Conservation (phyloP, 1,139 yeast genomes). For the Oligophagozyma castellii region DNA sequence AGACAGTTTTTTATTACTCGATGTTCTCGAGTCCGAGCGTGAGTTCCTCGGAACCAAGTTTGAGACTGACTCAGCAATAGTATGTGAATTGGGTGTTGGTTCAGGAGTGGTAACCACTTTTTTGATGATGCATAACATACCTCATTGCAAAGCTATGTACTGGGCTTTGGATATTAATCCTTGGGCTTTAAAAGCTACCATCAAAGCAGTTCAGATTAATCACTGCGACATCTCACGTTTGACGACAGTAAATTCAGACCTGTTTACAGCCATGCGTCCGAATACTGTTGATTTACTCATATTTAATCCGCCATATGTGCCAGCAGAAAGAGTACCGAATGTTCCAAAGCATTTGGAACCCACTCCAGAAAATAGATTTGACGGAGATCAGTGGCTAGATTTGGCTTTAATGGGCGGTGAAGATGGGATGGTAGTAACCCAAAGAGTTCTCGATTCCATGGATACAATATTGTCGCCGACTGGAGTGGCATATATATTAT, state of each 20-base stretch:
- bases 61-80: slow-evolving; percentile 31
- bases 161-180: slow-evolving; percentile 72
- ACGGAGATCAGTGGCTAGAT: slow-evolving; percentile 61
- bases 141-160: slow-evolving; percentile 29
- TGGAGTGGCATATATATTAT: slow-evolving; percentile 72
- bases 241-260: slow-evolving; percentile 47
- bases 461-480: slow-evolving; percentile 32
- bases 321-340: slow-evolving; percentile 57
- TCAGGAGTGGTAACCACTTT: slow-evolving; percentile 81
- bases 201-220: slow-evolving; percentile 39
- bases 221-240: slow-evolving; percentile 26
- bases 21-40: slow-evolving; percentile 54
- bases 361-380: slow-evolving; percentile 5
- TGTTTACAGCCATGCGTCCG: slow-evolving; percentile 37
- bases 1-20: slow-evolving; percentile 73
- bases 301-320: slow-evolving; percentile 95
- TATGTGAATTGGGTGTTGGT: slow-evolving; percentile 85
- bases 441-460: slow-evolving; percentile 41
- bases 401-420: slow-evolving; percentile 80
- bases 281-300: slow-evolving; percentile 51
- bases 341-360: slow-evolving; percentile 25
- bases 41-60: slow-evolving; percentile 26
- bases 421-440: slow-evolving; percentile 80
- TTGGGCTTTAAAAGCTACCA: slow-evolving; percentile 49
- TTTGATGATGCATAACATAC: slow-evolving; percentile 26